Evolutionary conservation across 495 filamentous ascomycete genomes (phyloP).

Genomic region (Hyaloscypha finlandica): DNA sequence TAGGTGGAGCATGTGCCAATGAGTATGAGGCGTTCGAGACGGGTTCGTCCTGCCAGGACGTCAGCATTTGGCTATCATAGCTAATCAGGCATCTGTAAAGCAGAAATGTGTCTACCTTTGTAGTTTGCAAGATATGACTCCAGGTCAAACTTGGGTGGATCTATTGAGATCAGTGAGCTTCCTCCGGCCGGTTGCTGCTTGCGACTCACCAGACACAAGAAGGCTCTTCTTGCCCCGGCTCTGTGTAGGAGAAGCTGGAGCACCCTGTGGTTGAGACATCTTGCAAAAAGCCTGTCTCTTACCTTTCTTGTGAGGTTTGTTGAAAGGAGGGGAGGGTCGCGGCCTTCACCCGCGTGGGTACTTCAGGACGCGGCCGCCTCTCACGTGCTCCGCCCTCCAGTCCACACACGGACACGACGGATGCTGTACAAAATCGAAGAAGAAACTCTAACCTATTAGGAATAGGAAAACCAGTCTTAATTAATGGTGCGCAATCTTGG

Average conservation of each 20-base stretch:
- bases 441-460: no score
- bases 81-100: background rate
- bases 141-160: constrained; percentile 87
- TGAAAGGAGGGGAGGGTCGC: background rate
- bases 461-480: no score
- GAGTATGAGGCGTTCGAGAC: constrained; percentile 75
- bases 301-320: background rate
- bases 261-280: constrained; percentile 21
- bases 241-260: constrained; percentile 27
- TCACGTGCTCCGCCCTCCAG: no score
- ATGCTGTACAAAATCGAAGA: no score
- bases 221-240: constrained; percentile 31
- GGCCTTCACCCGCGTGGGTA: no score
- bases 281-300: background rate
- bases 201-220: constrained; percentile 47
- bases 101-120: constrained; percentile 58
- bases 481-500: no score
- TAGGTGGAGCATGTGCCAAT: constrained; percentile 78
- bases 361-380: no score
- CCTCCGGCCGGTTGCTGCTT: background rate
- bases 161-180: constrained; percentile 43
- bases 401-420: no score
- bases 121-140: constrained; percentile 93
- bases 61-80: background rate
- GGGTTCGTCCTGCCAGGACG: constrained; percentile 40